Conservation (phyloP, 2,329 filamentous ascomycete species). For the Pseudocercospora eumusae region DNA sequence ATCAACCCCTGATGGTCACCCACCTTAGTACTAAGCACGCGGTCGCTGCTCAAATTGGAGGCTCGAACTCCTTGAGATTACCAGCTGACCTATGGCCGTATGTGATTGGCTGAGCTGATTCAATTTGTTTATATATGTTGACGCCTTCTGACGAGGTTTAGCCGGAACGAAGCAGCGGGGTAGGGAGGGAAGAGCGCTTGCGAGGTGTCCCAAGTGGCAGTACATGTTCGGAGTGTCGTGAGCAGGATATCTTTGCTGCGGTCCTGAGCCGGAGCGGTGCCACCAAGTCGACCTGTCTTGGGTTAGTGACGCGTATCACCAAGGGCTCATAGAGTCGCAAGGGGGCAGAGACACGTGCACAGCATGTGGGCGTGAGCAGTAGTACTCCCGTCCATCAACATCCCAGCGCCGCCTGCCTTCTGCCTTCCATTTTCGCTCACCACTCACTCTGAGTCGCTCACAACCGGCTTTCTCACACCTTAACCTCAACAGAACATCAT, state of each 20-base stretch:
- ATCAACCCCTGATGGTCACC: not conserved
- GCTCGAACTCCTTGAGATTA: not conserved
- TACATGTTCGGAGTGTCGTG: not conserved
- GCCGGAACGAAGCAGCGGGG: not conserved
- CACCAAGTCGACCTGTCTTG: not conserved
- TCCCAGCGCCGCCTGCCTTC: not conserved
- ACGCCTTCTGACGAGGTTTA: not conserved
- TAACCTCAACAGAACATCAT: not conserved
- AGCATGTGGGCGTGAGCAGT: not conserved
- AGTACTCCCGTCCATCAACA: not conserved
- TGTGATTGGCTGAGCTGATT: constrained; percentile 5
- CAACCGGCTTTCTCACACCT: not conserved
- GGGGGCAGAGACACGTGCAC: not conserved
- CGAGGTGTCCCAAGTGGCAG: not conserved
- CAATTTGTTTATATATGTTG: constrained; percentile 1
- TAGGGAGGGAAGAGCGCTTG: not conserved
- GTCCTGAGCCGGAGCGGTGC: not conserved
- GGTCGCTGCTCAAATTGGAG: constrained; percentile 5
- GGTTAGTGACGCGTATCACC: not conserved
- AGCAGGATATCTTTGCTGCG: not conserved
- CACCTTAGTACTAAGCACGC: constrained; percentile 7
- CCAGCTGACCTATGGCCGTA: constrained; percentile 1
- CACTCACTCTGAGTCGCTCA: no score
- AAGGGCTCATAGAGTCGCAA: not conserved
- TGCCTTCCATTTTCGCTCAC: not conserved